Evolutionary conservation across 2,329 filamentous ascomycete species (phyloP).

Genomic region (Pseudogymnoascus sp.): DNA sequence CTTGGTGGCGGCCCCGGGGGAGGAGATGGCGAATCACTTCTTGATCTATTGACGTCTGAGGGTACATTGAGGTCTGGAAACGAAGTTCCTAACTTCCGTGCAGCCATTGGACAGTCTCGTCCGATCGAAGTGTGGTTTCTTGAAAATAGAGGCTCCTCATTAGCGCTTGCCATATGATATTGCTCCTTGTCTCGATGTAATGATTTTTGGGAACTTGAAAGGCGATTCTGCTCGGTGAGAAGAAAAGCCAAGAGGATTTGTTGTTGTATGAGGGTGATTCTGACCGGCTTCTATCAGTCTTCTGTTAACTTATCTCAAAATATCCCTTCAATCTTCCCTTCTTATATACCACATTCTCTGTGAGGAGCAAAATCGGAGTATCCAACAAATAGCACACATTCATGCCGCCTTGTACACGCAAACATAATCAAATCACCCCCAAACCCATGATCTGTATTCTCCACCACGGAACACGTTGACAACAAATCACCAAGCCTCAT

Average conservation of each 20-base stretch:
- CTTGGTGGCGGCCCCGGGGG: slow-evolving; percentile 34
- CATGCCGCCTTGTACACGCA: slow-evolving; percentile 5
- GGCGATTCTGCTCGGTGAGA: background rate
- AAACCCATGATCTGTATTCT: background rate
- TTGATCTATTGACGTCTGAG: slow-evolving; percentile 24
- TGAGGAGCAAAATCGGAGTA: background rate
- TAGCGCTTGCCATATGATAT: slow-evolving; percentile 1
- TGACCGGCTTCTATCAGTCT: background rate
- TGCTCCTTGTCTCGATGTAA: background rate
- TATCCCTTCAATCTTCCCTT: background rate
- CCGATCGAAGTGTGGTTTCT: background rate
- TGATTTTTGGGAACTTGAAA: background rate
- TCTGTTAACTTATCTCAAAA: background rate
- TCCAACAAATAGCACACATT: background rate
- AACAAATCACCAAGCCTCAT: background rate
- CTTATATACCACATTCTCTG: background rate
- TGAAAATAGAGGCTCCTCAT: background rate
- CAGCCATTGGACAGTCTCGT: background rate
- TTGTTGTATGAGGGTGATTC: background rate
- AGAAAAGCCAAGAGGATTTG: background rate
- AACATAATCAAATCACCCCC: slow-evolving; percentile 3
- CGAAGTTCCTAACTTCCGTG: background rate
- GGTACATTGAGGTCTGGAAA: background rate
- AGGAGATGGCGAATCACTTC: slow-evolving; percentile 33
- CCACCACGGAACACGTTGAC: background rate